Percentiles rank a stretch among this genome's conserved stretches.
phyloP scores from a whole-genome alignment of 2,329 filamentous ascomycete species.

The Rugonectria rugulosa region DNA sequence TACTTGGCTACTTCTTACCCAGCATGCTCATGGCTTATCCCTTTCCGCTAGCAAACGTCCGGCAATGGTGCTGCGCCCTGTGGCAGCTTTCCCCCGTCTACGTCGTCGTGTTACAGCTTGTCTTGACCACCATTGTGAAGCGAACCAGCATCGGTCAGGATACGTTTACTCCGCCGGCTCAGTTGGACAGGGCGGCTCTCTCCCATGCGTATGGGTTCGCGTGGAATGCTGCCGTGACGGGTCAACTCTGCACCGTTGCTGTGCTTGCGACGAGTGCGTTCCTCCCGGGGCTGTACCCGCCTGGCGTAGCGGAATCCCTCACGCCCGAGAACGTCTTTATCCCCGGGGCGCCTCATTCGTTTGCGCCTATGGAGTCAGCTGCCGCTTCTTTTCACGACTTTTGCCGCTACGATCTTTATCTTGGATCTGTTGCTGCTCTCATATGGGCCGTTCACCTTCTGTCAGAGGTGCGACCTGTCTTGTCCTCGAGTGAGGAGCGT shows the following conservation, averaged over 20 bases:
- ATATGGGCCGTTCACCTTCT: slow-evolving; percentile 31
- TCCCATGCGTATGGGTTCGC: slow-evolving; percentile 36
- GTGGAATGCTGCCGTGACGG: slow-evolving; percentile 34
- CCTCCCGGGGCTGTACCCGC: slow-evolving; percentile 27
- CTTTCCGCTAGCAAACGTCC: slow-evolving; percentile 23
- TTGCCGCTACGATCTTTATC: slow-evolving; percentile 36
- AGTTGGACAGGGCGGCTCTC: slow-evolving; percentile 30
- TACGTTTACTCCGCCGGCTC: slow-evolving; percentile 19
- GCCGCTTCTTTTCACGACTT: slow-evolving; percentile 31
- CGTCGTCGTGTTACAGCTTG: slow-evolving; percentile 19
- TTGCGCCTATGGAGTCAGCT: slow-evolving; percentile 26
- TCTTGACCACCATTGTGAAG: slow-evolving; percentile 30
- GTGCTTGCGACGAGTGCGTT: slow-evolving; percentile 21
- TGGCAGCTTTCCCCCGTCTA: slow-evolving; percentile 35
- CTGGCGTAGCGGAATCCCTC: slow-evolving; percentile 21
- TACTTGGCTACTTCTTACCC: slow-evolving; percentile 33
- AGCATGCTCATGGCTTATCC: slow-evolving; percentile 30
- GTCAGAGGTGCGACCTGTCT: slow-evolving; percentile 23
- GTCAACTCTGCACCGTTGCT: slow-evolving; percentile 31
- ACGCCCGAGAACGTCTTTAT: slow-evolving; percentile 27
- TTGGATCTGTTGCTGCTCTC: slow-evolving; percentile 26
- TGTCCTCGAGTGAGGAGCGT: slow-evolving; percentile 28
- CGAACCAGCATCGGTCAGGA: slow-evolving; percentile 33
- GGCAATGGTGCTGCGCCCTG: slow-evolving; percentile 33
- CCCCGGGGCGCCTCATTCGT: slow-evolving; percentile 28